Percentiles rank a stretch among this genome's conserved stretches.
Conservation (phyloP, 306 rosid species). For the Rosa lucieae region DNA sequence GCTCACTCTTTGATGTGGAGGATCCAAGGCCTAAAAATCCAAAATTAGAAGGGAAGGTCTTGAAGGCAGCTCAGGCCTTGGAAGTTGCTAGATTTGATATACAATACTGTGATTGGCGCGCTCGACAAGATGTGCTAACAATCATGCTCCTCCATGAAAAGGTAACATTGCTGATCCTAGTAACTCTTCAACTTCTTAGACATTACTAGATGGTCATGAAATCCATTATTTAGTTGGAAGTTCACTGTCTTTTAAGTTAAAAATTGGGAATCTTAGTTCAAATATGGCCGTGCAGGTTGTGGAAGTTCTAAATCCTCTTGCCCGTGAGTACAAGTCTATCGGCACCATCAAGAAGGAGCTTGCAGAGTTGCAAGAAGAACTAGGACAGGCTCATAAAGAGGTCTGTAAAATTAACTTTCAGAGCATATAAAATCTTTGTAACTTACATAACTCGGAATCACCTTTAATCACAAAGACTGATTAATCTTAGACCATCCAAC, state of each 20-base stretch:
- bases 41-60: constrained; percentile 67
- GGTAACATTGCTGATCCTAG: constrained; percentile 36
- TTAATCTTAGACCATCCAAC: neutral
- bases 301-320: constrained; percentile 85
- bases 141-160: constrained; percentile 97
- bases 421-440: neutral
- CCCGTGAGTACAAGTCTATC: constrained; percentile 85
- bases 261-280: constrained; percentile 5
- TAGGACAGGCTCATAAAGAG: constrained; percentile 85
- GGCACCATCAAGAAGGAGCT: constrained; percentile 93
- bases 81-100: constrained; percentile 88
- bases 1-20: constrained; percentile 86
- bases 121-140: constrained; percentile 91
- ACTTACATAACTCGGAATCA: neutral
- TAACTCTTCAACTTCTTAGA: neutral
- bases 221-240: neutral
- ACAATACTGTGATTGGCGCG: constrained; percentile 97
- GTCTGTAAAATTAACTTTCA: constrained; percentile 31
- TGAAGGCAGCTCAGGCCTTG: constrained; percentile 74
- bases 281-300: constrained; percentile 43
- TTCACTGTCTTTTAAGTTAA: neutral
- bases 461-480: neutral
- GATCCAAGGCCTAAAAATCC: constrained; percentile 86
- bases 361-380: constrained; percentile 83
- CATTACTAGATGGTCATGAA: neutral